Evolutionary conservation across 148 eudicot genomes (phyloP), one percentile per base, ranked within the genome.

Genomic region (Polygonum maritimum): DNA sequence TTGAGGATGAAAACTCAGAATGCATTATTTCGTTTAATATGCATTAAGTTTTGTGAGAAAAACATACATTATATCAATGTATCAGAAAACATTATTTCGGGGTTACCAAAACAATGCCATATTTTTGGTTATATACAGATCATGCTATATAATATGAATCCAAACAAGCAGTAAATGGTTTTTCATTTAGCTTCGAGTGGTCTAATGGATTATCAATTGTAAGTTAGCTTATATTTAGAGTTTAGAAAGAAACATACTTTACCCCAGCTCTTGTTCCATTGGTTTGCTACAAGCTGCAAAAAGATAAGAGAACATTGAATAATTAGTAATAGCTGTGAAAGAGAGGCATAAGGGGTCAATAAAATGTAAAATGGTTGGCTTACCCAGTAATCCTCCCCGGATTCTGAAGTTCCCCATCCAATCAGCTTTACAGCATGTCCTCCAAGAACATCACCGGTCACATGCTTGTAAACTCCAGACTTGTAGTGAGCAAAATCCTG

Each of bases 391-490:
- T 91, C 95, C 76, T 91, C 98, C 22, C 98, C 98, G 33, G 84
- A 89, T 14, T 89, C 88, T 14, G 91, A 74, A 39, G 97, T 90
- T 69, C 97, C 97, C 98, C 98, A 94, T 81, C 98, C 98, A 22
- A 94, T 94, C 65, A 94, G 84, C 90, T 94, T 94, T 48, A 94
- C 98, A 38, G 98, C 98, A 81, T 94, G 98, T 52, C 98, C 98
- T 54, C 98, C 98, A 86, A 94, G 55, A 78, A 44, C 80, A 21
- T 72, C 83, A 76, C 98, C 97, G 3, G 93, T 87, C 6, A 89
- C 62, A 76, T 94, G 93, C 70, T 87, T 92, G 89, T 94, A 94
- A 72, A 94, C 97, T 80, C 97, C 98, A 2, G 95, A 90, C 80
- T 94, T 87, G 89, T 92, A 92, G 79, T 90, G 93, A 69, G 97